Conservation (phyloP, 2,329 filamentous ascomycete genomes). For the Colletotrichum orchidophilum region DNA sequence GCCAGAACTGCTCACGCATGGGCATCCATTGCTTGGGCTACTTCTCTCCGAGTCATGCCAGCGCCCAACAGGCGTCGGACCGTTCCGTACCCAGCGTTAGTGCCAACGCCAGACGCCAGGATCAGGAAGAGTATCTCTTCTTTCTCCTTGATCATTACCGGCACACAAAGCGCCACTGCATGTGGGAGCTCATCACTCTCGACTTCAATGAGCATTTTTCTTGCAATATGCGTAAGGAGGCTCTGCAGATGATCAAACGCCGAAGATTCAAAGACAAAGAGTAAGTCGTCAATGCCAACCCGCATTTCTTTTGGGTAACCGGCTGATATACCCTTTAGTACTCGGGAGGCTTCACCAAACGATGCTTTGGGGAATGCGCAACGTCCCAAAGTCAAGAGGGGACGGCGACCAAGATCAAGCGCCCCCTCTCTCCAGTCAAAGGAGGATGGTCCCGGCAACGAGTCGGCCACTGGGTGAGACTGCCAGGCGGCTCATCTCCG, state of each 20-base stretch:
- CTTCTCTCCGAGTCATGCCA: slow-evolving; percentile 30
- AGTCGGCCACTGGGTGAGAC: slow-evolving; percentile 16
- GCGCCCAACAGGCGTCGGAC: slow-evolving; percentile 17
- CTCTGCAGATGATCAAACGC: slow-evolving; percentile 31
- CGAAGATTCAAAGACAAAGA: slow-evolving; percentile 31
- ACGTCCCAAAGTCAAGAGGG: slow-evolving; percentile 19
- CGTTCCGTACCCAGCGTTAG: slow-evolving; percentile 27
- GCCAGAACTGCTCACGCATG: slow-evolving; percentile 31
- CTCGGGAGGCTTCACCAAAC: slow-evolving; percentile 19
- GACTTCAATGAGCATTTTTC: slow-evolving; percentile 32
- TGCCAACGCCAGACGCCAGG: slow-evolving; percentile 28
- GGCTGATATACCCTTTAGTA: background rate
- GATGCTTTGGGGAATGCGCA: background rate
- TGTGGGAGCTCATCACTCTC: slow-evolving; percentile 32
- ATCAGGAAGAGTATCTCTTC: slow-evolving; percentile 32
- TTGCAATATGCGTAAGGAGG: slow-evolving; percentile 31
- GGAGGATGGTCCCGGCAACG: background rate
- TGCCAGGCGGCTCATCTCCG: background rate
- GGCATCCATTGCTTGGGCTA: slow-evolving; percentile 32
- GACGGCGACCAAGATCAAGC: slow-evolving; percentile 19
- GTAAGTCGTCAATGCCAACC: background rate
- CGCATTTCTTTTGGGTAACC: too few relatives aligned
- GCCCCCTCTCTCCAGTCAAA: slow-evolving; percentile 1
- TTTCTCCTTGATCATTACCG: slow-evolving; percentile 31
- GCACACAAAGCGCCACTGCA: slow-evolving; percentile 31